Conservation (phyloP, 257 asterid species). For the Lycium barbarum region DNA sequence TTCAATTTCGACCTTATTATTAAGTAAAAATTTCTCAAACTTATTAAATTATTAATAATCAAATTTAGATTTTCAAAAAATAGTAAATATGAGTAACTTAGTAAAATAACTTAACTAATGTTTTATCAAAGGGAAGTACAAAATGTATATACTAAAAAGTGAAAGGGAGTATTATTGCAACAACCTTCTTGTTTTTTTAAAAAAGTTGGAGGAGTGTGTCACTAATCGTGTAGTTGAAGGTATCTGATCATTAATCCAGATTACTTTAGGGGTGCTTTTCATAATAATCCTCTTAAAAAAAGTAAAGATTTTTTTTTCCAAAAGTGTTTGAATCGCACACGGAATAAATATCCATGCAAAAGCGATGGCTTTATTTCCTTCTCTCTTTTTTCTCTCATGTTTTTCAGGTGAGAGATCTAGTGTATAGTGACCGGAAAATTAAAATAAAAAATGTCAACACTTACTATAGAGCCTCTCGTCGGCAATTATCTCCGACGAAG, state of each 20-base stretch:
- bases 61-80: too few species aligned
- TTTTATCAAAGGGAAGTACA: too few species aligned
- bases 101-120: too few species aligned
- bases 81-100: too few species aligned
- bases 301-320: not conserved
- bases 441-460: conserved; percentile 51
- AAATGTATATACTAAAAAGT: too few species aligned
- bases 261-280: not conserved
- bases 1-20: too few species aligned
- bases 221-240: not conserved
- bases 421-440: not conserved
- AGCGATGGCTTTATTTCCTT: not conserved
- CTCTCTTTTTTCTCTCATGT: conserved; percentile 8
- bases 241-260: not conserved
- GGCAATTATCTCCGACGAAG: conserved; percentile 39
- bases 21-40: too few species aligned
- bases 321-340: not conserved
- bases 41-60: too few species aligned
- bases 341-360: not conserved
- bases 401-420: conserved; percentile 23
- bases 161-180: not conserved
- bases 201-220: not conserved
- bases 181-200: not conserved
- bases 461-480: conserved; percentile 49
- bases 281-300: not conserved